These are phyloP conservation scores for Emmonsiellopsis sp. DNA, from an alignment of 2,329 filamentous ascomycete genomes.

Conservation along the genomic window DNA sequence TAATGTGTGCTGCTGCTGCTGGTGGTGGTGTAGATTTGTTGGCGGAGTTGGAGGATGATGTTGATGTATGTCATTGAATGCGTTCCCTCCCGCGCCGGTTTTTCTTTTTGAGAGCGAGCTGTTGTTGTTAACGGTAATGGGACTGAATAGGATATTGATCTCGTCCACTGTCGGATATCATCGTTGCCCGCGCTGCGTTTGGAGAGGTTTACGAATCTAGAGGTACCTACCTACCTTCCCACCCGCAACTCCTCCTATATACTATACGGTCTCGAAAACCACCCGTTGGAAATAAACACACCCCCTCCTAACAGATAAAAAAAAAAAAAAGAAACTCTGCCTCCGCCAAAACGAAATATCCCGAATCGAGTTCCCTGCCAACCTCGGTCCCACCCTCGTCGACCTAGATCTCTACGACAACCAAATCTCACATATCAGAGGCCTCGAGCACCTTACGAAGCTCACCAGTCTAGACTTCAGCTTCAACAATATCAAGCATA, in stretches of 20 bases:
- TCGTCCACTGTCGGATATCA: constrained; percentile 75
- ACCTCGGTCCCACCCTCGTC: constrained; percentile 56
- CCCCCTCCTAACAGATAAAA: constrained; percentile 2
- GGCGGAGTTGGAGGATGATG: constrained; percentile 47
- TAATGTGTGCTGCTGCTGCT: not conserved
- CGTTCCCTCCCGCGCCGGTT: not conserved
- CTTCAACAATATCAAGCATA: constrained; percentile 99
- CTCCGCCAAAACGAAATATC: constrained; percentile 88
- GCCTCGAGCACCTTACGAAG: constrained; percentile 66
- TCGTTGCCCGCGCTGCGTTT: constrained; percentile 72
- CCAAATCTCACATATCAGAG: constrained; percentile 75
- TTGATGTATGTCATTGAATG: constrained; percentile 37
- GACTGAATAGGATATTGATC: constrained; percentile 68
- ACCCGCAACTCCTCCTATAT: not conserved
- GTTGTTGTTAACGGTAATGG: constrained; percentile 18
- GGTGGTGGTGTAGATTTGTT: constrained; percentile 41
- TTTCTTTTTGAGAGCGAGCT: not conserved
- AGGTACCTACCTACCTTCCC: constrained; percentile 32
- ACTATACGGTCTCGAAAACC: not conserved
- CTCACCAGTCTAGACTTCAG: constrained; percentile 79
- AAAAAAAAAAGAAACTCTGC: constrained; percentile 54
- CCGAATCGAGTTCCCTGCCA: constrained; percentile 63
- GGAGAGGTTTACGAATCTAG: constrained; percentile 69
- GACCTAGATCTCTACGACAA: constrained; percentile 98
- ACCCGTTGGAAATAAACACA: not conserved